phyloP scores from a whole-genome alignment of 768 basidiomycete species.

The Rhizopogon vinicolor region DNA sequence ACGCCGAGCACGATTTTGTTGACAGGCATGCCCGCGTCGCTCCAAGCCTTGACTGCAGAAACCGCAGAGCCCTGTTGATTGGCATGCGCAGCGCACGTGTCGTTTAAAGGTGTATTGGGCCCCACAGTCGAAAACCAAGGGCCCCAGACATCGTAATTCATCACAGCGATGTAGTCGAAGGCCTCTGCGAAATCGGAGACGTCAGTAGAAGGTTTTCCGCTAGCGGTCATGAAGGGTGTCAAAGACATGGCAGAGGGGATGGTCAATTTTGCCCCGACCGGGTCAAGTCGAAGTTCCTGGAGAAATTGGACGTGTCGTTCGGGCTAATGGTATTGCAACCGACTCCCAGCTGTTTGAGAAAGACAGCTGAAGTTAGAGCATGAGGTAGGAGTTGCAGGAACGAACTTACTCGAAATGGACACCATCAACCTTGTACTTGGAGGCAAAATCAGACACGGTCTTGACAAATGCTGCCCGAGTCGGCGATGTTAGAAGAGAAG shows the following conservation, averaged over 20 bases:
- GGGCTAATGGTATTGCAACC: slow-evolving; percentile 58
- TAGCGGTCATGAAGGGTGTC: slow-evolving; percentile 56
- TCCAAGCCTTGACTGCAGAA: slow-evolving; percentile 71
- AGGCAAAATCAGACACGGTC: slow-evolving; percentile 45
- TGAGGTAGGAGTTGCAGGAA: neutral
- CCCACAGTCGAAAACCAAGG: slow-evolving; percentile 53
- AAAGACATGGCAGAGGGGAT: slow-evolving; percentile 68
- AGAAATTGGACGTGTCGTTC: slow-evolving; percentile 74
- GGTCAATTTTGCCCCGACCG: slow-evolving; percentile 48
- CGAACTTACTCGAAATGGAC: slow-evolving; percentile 33
- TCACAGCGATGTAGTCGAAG: slow-evolving; percentile 60
- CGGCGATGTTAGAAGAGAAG: slow-evolving; percentile 59
- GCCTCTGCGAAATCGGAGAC: slow-evolving; percentile 69
- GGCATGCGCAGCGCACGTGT: slow-evolving; percentile 59
- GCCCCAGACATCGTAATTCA: slow-evolving; percentile 66
- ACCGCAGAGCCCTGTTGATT: slow-evolving; percentile 74
- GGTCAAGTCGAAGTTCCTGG: slow-evolving; percentile 53
- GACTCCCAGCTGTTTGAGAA: slow-evolving; percentile 71
- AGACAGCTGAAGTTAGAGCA: neutral
- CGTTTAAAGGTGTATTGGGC: slow-evolving; percentile 77
- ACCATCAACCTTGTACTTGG: slow-evolving; percentile 51
- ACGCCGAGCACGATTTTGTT: slow-evolving; percentile 75
- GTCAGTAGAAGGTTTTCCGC: slow-evolving; percentile 58
- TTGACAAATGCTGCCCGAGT: slow-evolving; percentile 62
- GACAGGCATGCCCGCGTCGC: slow-evolving; percentile 66